Base-by-base conservation (phyloP, 441 rosid genomes). In the Croton laevigatus region DNA sequence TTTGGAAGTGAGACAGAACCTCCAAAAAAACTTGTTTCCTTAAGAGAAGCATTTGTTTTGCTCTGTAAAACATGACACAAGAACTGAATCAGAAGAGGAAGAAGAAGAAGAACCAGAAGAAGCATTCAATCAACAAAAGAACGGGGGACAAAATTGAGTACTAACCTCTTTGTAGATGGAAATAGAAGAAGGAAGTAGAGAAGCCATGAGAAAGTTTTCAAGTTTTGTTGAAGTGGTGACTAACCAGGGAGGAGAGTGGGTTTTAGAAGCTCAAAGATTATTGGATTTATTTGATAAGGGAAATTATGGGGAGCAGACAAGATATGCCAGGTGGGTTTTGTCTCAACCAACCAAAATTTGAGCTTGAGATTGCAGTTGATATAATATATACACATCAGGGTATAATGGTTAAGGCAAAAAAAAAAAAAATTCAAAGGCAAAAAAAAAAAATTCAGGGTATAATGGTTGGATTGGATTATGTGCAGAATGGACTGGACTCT, bases 91-190 rank as follows among this genome's bases (percentile, higher is more conserved):
- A 54, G 66, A 40, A n/a, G n/a, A n/a, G n/a, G n/a, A n/a, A 3
- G 27, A 58, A n/a, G 13, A n/a, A 17, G 10, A 51, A 10, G n/a
- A 22, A 63, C 4, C 20, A 8, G 20, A 13, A 58, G 13, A 57
- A 46, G 12, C 37, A 65, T 20, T n/a, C 19, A 20, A 42, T 16
- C 59, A 6, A 44, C 11, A 68, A 2, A 51, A 37, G 1, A 11
- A 11, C 4, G n/a, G 23, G 16, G 19, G 23, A 12, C 14, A 48
- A 10, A n/a, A 12, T 14, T 19, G 42, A 68, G 10, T 13, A 53
- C 72, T 57, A 22, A 84, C 90, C 83, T 89, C 89, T 81, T 82
- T 86, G 78, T 75, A 75, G 76, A 79, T 53, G 66, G 85, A 77
- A 70, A 82, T 58, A n/a, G 86, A 65, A 37, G 90, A 76, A 58